Conservation (phyloP, 1,284 basidiomycete species). For the Ceratobasidium sp. region DNA sequence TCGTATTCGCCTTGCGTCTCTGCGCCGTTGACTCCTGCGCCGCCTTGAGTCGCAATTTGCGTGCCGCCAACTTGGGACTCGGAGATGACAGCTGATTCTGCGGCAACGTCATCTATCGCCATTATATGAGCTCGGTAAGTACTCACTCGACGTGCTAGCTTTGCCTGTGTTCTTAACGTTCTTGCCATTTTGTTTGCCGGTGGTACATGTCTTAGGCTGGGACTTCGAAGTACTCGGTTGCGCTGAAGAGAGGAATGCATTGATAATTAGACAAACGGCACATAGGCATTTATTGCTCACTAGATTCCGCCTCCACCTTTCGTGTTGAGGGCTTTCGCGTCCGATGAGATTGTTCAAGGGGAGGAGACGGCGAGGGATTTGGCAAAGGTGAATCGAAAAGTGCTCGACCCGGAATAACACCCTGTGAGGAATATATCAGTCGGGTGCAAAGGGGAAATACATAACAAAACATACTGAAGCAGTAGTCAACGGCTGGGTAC, state of each 20-base stretch:
- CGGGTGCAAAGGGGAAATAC: too few species aligned
- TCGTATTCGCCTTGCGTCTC: not conserved
- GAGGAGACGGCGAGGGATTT: not conserved
- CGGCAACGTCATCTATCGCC: not conserved
- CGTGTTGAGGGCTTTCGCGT: not conserved
- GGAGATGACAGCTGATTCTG: not conserved
- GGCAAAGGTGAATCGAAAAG: conserved; percentile 9
- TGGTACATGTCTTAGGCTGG: not conserved
- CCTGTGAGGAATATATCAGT: not conserved
- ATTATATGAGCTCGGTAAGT: not conserved
- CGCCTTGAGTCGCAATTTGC: not conserved
- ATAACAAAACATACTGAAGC: not conserved
- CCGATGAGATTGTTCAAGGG: not conserved
- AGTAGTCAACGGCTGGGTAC: not conserved
- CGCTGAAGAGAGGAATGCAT: not conserved
- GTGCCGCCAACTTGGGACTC: not conserved
- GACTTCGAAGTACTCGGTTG: conserved; percentile 4
- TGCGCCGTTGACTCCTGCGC: not conserved
- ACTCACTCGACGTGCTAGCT: conserved; percentile 15
- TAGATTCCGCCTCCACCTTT: conserved; percentile 1
- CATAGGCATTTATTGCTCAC: not conserved
- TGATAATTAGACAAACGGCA: not conserved
- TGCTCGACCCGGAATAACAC: conserved; percentile 18
- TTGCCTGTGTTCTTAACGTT: not conserved
- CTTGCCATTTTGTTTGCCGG: not conserved